Evolutionary conservation across 345 rosid species (phyloP), one percentile per base, ranked within the genome.

Genomic region (Brassica incana): DNA sequence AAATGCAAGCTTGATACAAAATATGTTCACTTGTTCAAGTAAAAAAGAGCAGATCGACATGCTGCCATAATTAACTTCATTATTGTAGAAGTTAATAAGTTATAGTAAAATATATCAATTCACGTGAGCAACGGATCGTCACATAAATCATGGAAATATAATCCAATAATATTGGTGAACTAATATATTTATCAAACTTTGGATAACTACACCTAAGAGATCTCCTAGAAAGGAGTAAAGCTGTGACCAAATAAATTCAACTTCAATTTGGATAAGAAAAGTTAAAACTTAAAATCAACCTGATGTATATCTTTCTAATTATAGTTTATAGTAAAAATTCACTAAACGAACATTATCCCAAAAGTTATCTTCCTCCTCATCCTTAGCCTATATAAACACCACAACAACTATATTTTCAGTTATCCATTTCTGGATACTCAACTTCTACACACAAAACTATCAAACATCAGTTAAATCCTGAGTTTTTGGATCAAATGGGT

Each of bases 301-400:
- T 9, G 33, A 60, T 63, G 11, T 23, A 9, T 4, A 54, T 54
- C 6, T 27, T 29, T 18, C 82, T 72, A 72, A 73, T 72, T 30
- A 58, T 79, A 73, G 77, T 45, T 4, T 16, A 10, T 45, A n/a
- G 43, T 32, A 79, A 73, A 67, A 73, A 60, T 14, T 14, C 56
- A 32, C 48, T 79, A 20, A 15, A 78, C 73, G 58, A 72, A 78
- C 63, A 66, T 59, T 72, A 78, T 78, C 72, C 50, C 43, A 58
- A 56, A 71, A 27, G 0, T 14, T 67, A 65, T 14, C 7, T 40
- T 73, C 9, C 15, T 67, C 82, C 73, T 67, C 69, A 16, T 30
- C 11, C 14, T 59, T 67, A 1, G 63, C 65, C 82, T 73, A 73
- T 79, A 73, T 60, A 67, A 66, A 48, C 56, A 33, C 11, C 10